These are phyloP conservation scores for Capsicum baccatum DNA, from an alignment of 257 asterid genomes.

Conservation along the genomic window DNA sequence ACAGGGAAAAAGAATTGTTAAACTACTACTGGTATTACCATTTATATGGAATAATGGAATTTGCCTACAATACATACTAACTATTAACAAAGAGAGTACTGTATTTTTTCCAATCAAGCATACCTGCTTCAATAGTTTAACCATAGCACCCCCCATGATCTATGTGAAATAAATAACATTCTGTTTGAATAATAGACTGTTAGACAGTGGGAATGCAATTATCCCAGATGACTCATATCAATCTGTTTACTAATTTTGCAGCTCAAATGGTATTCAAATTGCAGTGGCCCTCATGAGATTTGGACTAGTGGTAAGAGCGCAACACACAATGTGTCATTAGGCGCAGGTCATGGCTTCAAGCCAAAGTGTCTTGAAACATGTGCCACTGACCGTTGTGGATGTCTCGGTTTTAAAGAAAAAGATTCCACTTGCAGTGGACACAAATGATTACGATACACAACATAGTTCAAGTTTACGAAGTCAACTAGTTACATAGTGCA, in stretches of 20 bases:
- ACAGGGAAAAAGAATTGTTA: not conserved
- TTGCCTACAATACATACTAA: not conserved
- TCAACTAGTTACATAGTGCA: not conserved
- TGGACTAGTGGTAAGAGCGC: not conserved
- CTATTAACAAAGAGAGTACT: not conserved
- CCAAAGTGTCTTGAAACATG: not conserved
- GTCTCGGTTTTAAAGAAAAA: not conserved
- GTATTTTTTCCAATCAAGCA: not conserved
- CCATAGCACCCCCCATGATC: not conserved
- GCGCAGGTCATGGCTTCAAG: not conserved
- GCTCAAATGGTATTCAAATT: not conserved
- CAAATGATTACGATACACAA: constrained; percentile 4
- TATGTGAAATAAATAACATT: not conserved
- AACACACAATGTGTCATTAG: not conserved
- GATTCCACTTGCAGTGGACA: not conserved
- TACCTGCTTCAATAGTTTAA: not conserved
- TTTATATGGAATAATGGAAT: not conserved
- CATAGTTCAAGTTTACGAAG: not conserved
- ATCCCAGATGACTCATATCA: constrained; percentile 2
- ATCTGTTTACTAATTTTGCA: not conserved
- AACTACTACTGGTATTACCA: not conserved
- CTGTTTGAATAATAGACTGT: not conserved
- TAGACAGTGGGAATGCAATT: not conserved
- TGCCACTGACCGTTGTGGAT: not conserved
- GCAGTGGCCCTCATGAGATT: not conserved